These are phyloP conservation scores for Yarrowia porcina DNA, from an alignment of 805 yeast species.

Conservation along the genomic window DNA sequence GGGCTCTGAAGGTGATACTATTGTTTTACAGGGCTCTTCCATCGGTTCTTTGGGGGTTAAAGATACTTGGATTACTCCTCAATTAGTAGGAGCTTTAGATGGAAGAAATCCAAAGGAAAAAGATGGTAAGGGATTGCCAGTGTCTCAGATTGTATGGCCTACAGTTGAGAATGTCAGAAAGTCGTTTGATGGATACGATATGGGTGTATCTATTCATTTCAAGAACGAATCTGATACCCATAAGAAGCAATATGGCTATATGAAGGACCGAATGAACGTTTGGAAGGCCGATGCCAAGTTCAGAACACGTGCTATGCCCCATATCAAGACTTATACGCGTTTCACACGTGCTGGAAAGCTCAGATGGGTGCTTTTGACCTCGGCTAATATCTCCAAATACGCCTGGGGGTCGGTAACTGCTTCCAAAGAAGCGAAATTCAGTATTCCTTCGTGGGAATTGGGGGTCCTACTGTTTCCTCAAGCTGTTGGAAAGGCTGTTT, in stretches of 20 bases:
- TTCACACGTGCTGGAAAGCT: conserved; percentile 37
- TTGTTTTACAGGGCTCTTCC: conserved; percentile 34
- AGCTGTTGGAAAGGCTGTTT: conserved; percentile 30
- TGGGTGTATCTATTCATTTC: conserved; percentile 53
- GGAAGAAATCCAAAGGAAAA: not conserved
- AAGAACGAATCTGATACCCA: conserved; percentile 37
- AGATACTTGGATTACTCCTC: conserved; percentile 31
- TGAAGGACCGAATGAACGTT: conserved; percentile 45
- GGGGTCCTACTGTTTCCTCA: conserved; percentile 49
- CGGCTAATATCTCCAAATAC: conserved; percentile 69
- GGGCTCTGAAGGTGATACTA: not conserved
- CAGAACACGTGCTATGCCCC: conserved; percentile 49
- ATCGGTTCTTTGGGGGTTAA: conserved; percentile 34
- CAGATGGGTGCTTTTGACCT: conserved; percentile 69
- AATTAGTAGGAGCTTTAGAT: not conserved
- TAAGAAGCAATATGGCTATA: conserved; percentile 42
- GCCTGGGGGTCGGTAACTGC: conserved; percentile 68
- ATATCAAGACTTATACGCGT: conserved; percentile 60
- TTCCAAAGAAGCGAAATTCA: conserved; percentile 29
- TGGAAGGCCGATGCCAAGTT: conserved; percentile 43
- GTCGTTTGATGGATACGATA: conserved; percentile 46
- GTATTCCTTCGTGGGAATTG: conserved; percentile 49
- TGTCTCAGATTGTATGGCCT: conserved; percentile 44
- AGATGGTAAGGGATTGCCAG: not conserved
- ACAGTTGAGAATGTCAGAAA: conserved; percentile 42